Base-by-base conservation (phyloP, 1,284 basidiomycete genomes). In the Moesziomyces globuligerus region DNA sequence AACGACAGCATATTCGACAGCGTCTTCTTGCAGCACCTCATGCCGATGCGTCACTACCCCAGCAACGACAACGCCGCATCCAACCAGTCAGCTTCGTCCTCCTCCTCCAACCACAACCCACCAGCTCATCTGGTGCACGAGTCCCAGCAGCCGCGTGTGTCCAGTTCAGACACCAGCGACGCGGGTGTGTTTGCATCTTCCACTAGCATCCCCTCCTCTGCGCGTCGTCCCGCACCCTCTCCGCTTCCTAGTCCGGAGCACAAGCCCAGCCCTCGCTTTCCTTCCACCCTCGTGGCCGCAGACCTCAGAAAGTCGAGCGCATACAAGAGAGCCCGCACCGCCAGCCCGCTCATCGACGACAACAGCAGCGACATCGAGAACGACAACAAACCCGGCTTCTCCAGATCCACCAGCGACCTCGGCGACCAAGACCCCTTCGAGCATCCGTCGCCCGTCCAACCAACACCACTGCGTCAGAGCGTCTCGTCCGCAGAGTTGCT, bases 331-430 rank as follows among this genome's bases (percentile, higher is more conserved):
- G 68, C 68, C 32, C 50, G 68, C 7, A 71, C 68, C 21, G 62
- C 61, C 40, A 66, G 61, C 28, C 68, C 68, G 26, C 54, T 71
- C 57, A 71, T 71, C 48, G 68, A 71, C 68, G 68, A 71, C 38
- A 66, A 66, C 50, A 66, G 61, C 48, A 71, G 68, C 44, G 68
- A 71, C 57, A 42, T 61, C 21, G 68, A 71, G 25, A 58, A 32
- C 39, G 68, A 70, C 32, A 17, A 13, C 29, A 46, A 34, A 37
- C 65, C 67, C 20, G 42, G 21, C 25, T 65, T 48, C 25, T 71
- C 68, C 0, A 52, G 48, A 21, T 62, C 68, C 20, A 41, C 57
- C 5, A 71, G 68, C 57, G 68, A 71, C 18, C 28, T 55, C 7
- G 68, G 62, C 28, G 68, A 71, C 8, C 29, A 37, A 9, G 68